These are phyloP conservation scores for Ustilago vetiveriae DNA, from an alignment of 1,284 basidiomycete species.

Conservation along the genomic window DNA sequence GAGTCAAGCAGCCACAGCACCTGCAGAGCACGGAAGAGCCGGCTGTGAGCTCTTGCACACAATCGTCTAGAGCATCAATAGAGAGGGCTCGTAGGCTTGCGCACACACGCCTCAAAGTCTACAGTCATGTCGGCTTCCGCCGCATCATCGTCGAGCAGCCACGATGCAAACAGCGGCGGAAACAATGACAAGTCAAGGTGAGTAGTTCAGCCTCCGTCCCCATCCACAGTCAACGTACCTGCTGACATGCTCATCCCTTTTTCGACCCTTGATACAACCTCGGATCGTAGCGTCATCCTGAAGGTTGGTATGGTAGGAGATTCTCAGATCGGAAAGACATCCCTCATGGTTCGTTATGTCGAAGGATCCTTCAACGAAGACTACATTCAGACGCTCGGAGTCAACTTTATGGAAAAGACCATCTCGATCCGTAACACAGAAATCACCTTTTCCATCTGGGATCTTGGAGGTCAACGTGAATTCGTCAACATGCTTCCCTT, in stretches of 20 bases:
- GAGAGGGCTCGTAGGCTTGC: too few species aligned
- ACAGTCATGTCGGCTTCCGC: constrained; percentile 30
- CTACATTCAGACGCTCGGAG: constrained; percentile 94
- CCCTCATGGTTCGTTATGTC: constrained; percentile 86
- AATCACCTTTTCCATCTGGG: constrained; percentile 99
- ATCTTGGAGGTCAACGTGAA: constrained; percentile 94
- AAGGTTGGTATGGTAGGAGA: constrained; percentile 99
- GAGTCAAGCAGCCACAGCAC: too few species aligned
- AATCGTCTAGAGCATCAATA: too few species aligned
- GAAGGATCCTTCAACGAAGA: constrained; percentile 76
- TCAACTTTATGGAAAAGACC: constrained; percentile 99
- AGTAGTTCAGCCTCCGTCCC: background rate
- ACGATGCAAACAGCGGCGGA: constrained; percentile 31
- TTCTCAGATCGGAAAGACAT: constrained; percentile 97
- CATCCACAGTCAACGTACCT: background rate
- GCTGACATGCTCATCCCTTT: background rate
- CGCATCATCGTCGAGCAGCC: constrained; percentile 30
- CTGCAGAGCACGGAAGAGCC: too few species aligned
- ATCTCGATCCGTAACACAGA: constrained; percentile 96
- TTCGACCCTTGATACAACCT: background rate
- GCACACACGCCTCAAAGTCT: too few species aligned
- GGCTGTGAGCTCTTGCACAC: too few species aligned
- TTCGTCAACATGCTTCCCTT: constrained; percentile 99
- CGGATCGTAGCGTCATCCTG: constrained; percentile 75
- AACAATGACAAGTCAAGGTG: constrained; percentile 34